Percentiles rank a stretch among this genome's conserved stretches.
Conservation (phyloP, 2,329 filamentous ascomycete species). For the Zymoseptoria tritici region DNA sequence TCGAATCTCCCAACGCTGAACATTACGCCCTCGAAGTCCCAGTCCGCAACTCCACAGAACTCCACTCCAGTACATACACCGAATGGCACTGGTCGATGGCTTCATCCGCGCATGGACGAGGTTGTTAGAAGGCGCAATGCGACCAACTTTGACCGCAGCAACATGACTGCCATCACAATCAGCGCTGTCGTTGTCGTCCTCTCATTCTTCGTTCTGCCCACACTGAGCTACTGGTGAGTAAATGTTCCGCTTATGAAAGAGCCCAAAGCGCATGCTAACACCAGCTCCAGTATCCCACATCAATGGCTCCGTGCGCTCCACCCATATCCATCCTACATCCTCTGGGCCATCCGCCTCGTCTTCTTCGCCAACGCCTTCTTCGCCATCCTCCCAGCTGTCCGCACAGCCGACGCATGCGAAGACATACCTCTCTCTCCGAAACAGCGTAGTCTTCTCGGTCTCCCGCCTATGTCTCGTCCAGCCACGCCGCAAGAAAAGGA, state of each 20-base stretch:
- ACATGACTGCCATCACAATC: constrained; percentile 61
- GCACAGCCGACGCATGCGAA: constrained; percentile 65
- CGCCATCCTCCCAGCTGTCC: constrained; percentile 65
- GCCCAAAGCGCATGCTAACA: not conserved
- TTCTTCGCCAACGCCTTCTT: constrained; percentile 56
- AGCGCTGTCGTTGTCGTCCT: constrained; percentile 53
- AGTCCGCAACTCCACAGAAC: constrained; percentile 9
- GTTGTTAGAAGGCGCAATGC: constrained; percentile 75
- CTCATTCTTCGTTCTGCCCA: constrained; percentile 39
- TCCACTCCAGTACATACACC: constrained; percentile 24
- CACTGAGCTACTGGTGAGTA: constrained; percentile 13
- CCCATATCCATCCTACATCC: constrained; percentile 31
- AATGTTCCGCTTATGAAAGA: not conserved
- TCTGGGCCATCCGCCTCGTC: constrained; percentile 48
- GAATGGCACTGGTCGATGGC: constrained; percentile 61
- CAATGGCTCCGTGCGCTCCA: constrained; percentile 12
- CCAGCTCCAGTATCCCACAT: constrained; percentile 10
- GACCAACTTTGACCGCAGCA: constrained; percentile 69
- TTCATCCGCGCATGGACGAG: constrained; percentile 80
- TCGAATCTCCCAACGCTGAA: constrained; percentile 12
- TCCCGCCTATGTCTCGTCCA: constrained; percentile 59
- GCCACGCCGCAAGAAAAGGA: constrained; percentile 60
- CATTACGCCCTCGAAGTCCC: constrained; percentile 6
- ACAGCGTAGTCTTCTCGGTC: constrained; percentile 76
- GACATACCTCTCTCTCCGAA: constrained; percentile 89